Evolutionary conservation across 192 early-diverging fungal species (phyloP).

Genomic region (Endogone sp.): DNA sequence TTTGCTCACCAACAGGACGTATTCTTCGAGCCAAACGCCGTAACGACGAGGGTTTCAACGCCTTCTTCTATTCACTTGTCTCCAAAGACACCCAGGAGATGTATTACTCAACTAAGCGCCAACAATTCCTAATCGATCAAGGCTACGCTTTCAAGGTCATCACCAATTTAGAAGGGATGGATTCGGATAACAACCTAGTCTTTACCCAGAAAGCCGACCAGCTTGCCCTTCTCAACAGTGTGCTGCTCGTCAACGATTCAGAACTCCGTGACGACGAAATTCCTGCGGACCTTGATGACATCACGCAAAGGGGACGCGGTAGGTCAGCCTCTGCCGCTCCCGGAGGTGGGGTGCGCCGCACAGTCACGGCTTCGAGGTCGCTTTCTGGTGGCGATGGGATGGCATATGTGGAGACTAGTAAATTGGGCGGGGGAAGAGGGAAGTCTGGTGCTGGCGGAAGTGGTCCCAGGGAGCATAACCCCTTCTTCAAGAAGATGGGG

Average conservation of each 20-base stretch:
- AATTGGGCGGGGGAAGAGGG: constrained; percentile 8
- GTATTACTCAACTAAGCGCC: constrained; percentile 95
- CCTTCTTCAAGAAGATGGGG: constrained; percentile 20
- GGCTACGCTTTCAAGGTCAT: constrained; percentile 99
- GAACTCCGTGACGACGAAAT: constrained; percentile 61
- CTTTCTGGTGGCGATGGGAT: constrained; percentile 89
- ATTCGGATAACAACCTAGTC: constrained; percentile 69
- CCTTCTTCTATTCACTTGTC: constrained; percentile 99
- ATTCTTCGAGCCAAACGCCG: constrained; percentile 93
- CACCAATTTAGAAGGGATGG: constrained; percentile 92
- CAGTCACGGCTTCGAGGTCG: constrained; percentile 69
- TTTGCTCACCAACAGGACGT: constrained; percentile 37
- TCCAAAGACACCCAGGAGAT: constrained; percentile 98
- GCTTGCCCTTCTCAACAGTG: constrained; percentile 79
- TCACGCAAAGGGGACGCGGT: constrained; percentile 40
- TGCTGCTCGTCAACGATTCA: constrained; percentile 70
- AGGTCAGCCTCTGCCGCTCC: constrained; percentile 22
- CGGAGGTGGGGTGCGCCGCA: constrained; percentile 42
- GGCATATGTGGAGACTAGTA: constrained; percentile 80
- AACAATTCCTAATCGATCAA: constrained; percentile 99
- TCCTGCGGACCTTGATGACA: constrained; percentile 35
- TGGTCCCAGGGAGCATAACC: constrained; percentile 11
- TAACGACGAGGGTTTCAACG: constrained; percentile 93
- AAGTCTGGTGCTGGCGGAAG: constrained; percentile 15
- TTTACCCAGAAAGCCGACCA: constrained; percentile 73